Conservation (phyloP, 2,329 filamentous ascomycete genomes). For the Ceratocystis colombiana region DNA sequence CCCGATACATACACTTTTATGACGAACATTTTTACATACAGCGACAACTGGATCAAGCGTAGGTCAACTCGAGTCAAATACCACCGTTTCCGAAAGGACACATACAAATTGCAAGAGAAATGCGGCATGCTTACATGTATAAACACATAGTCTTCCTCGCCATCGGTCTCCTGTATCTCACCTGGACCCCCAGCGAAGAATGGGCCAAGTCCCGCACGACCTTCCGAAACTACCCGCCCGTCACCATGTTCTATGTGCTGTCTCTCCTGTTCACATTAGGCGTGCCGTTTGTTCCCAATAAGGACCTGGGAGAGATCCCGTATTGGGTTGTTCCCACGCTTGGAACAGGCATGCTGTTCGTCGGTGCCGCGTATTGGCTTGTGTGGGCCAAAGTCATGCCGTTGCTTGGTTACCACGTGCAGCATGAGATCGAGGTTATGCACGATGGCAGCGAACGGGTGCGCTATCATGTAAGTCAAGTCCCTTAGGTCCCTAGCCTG, state of each 20-base stretch:
- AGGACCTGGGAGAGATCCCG: slow-evolving; percentile 42
- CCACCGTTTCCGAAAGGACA: background rate
- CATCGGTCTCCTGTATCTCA: slow-evolving; percentile 43
- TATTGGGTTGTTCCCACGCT: slow-evolving; percentile 50
- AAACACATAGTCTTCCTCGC: slow-evolving; percentile 50
- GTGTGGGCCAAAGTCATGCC: slow-evolving; percentile 45
- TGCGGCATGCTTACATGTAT: slow-evolving; percentile 1
- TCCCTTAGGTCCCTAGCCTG: background rate
- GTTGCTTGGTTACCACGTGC: slow-evolving; percentile 23
- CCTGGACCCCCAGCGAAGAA: slow-evolving; percentile 40
- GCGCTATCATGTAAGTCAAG: slow-evolving; percentile 20
- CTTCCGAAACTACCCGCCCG: slow-evolving; percentile 33
- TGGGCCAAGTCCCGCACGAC: slow-evolving; percentile 47
- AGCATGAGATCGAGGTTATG: slow-evolving; percentile 18
- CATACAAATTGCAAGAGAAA: too few species aligned
- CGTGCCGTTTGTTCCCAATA: slow-evolving; percentile 46
- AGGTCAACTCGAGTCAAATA: slow-evolving; percentile 44
- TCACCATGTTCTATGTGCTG: slow-evolving; percentile 41
- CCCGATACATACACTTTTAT: slow-evolving; percentile 23
- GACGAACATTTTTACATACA: slow-evolving; percentile 21
- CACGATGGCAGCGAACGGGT: slow-evolving; percentile 22
- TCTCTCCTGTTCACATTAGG: slow-evolving; percentile 44
- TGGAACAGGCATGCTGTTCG: slow-evolving; percentile 41
- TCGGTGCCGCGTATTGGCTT: slow-evolving; percentile 45
- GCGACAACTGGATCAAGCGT: slow-evolving; percentile 48